Evolutionary conservation across 1,139 yeast genomes (phyloP).

Genomic region (Taphrina pruni): DNA sequence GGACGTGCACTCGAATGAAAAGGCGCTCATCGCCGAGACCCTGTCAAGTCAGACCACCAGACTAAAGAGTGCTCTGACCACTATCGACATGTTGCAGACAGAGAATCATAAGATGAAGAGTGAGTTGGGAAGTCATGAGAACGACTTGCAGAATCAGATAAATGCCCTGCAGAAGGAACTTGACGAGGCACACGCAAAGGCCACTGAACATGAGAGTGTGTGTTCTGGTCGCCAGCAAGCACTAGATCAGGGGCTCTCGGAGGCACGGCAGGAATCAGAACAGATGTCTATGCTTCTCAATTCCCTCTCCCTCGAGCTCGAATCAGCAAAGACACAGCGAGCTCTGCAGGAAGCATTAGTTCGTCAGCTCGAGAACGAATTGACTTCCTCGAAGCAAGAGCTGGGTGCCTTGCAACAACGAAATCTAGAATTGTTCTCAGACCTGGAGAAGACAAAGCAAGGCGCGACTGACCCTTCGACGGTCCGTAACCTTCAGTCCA

Average conservation of each 20-base stretch:
- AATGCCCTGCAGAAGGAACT: background rate
- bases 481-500: slow-evolving; percentile 9
- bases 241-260: background rate
- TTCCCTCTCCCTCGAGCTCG: background rate
- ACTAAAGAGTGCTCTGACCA: background rate
- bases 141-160: background rate
- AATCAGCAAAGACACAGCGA: background rate
- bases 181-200: background rate
- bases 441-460: background rate
- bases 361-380: slow-evolving; percentile 30
- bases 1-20: background rate
- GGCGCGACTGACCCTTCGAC: background rate
- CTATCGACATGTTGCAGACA: background rate
- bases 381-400: background rate
- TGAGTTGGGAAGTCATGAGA: background rate
- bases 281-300: slow-evolving; percentile 2
- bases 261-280: background rate
- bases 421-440: background rate
- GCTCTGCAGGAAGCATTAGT: slow-evolving; percentile 5
- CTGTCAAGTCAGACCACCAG: background rate
- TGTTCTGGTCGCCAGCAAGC: background rate
- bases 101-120: background rate
- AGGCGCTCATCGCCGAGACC: background rate
- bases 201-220: background rate
- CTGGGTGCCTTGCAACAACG: slow-evolving; percentile 3